These are phyloP conservation scores for Phytopythium delawarense DNA, from an alignment of 352 stramenopile genomes.

Conservation along the genomic window DNA sequence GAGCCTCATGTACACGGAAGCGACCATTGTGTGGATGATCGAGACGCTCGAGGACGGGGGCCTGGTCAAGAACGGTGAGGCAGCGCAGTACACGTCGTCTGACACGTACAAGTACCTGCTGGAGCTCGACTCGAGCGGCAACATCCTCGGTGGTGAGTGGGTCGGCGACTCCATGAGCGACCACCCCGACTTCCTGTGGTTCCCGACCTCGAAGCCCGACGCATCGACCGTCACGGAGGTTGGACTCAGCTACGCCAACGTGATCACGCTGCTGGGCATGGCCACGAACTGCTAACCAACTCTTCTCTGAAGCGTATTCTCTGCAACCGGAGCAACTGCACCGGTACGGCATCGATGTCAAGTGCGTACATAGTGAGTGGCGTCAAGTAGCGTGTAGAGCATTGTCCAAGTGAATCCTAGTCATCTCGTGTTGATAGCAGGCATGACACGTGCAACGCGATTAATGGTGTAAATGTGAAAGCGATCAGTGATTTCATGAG, in stretches of 20 bases:
- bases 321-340: background rate
- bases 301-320: background rate
- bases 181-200: slow-evolving; percentile 44
- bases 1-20: slow-evolving; percentile 41
- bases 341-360: background rate
- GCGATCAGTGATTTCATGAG: background rate
- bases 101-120: slow-evolving; percentile 42
- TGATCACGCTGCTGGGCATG: slow-evolving; percentile 19
- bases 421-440: background rate
- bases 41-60: slow-evolving; percentile 38
- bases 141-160: slow-evolving; percentile 44
- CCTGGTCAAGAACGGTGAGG: slow-evolving; percentile 21
- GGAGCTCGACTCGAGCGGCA: slow-evolving; percentile 27
- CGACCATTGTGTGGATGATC: slow-evolving; percentile 37
- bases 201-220: slow-evolving; percentile 23
- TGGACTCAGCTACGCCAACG: slow-evolving; percentile 28
- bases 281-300: slow-evolving; percentile 17
- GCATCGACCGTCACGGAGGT: slow-evolving; percentile 22
- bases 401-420: background rate
- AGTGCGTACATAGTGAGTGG: background rate
- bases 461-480: background rate
- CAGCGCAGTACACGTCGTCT: slow-evolving; percentile 19
- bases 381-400: background rate
- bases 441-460: background rate
- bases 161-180: slow-evolving; percentile 24